Evolutionary conservation across 164 flowering plant species (phyloP).

Genomic region (Paratinospora sagittata): DNA sequence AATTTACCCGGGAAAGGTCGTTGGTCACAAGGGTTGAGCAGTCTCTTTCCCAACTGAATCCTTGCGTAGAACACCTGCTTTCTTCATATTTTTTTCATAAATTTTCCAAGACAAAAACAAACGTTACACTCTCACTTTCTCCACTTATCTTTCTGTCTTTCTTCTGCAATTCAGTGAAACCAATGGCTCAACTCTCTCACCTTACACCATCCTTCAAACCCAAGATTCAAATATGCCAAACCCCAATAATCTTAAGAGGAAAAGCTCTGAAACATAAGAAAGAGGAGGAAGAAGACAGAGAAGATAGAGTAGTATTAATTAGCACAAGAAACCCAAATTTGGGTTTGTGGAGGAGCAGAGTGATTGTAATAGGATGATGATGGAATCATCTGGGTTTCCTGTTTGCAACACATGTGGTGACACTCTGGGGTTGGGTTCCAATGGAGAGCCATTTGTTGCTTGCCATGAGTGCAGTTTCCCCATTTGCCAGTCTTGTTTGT

Average conservation of each 20-base stretch:
- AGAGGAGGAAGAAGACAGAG: too few relatives aligned
- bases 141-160: neutral
- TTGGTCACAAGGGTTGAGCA: neutral
- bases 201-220: constrained; percentile 24
- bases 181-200: constrained; percentile 49
- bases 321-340: neutral
- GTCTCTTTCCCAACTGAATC: constrained; percentile 36
- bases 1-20: neutral
- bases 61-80: constrained; percentile 57
- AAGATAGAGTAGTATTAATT: neutral
- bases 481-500: constrained; percentile 59
- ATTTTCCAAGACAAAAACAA: constrained; percentile 2
- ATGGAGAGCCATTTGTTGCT: constrained; percentile 72
- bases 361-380: constrained; percentile 33
- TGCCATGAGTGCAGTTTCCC: constrained; percentile 81
- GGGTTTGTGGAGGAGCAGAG: neutral
- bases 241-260: constrained; percentile 1
- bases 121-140: constrained; percentile 52
- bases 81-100: too few relatives aligned
- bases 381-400: constrained; percentile 70
- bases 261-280: neutral
- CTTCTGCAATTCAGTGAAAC: constrained; percentile 30
- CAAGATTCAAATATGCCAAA: constrained; percentile 22
- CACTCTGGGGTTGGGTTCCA: constrained; percentile 40
- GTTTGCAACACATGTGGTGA: constrained; percentile 76